A percentile compares a stretch with the other conserved stretches of the same genome.
Evolutionary conservation across 495 filamentous ascomycete species (phyloP).

Genomic region (Neurospora sp.): DNA sequence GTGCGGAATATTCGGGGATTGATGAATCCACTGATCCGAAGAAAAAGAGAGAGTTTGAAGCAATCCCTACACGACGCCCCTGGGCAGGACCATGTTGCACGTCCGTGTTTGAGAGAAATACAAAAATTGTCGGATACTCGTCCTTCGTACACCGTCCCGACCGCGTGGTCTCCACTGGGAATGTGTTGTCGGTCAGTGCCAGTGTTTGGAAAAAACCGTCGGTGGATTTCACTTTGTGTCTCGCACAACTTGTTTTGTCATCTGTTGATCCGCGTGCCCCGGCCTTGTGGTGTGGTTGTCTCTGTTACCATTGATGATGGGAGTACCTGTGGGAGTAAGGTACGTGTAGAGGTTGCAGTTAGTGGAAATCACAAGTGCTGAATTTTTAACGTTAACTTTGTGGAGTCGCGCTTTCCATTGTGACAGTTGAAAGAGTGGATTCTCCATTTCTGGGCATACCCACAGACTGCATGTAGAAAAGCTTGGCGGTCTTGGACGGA

Average conservation of each 20-base stretch:
- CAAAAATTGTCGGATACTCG: not conserved
- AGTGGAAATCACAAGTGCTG: not conserved
- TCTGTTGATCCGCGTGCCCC: not conserved
- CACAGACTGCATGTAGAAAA: not conserved
- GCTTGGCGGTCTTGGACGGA: not conserved
- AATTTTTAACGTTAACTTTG: not conserved
- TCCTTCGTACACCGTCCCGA: not conserved
- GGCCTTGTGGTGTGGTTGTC: not conserved
- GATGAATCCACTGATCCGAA: not conserved
- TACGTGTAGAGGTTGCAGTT: not conserved
- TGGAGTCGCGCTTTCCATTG: not conserved
- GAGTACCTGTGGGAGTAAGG: not conserved
- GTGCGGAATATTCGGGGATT: not conserved
- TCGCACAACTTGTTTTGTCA: not conserved
- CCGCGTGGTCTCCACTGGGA: not conserved
- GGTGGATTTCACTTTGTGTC: not conserved
- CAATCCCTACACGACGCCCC: not conserved
- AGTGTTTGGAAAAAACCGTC: not conserved
- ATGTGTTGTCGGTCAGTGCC: not conserved
- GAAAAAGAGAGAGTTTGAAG: not conserved
- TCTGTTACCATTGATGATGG: not conserved
- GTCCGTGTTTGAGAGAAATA: not conserved
- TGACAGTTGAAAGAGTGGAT: not conserved
- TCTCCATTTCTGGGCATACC: not conserved
- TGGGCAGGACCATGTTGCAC: not conserved